Percentiles rank a stretch among this genome's conserved stretches.
Conservation (phyloP, 2,329 filamentous ascomycete species). For the Scorias spongiosa region DNA sequence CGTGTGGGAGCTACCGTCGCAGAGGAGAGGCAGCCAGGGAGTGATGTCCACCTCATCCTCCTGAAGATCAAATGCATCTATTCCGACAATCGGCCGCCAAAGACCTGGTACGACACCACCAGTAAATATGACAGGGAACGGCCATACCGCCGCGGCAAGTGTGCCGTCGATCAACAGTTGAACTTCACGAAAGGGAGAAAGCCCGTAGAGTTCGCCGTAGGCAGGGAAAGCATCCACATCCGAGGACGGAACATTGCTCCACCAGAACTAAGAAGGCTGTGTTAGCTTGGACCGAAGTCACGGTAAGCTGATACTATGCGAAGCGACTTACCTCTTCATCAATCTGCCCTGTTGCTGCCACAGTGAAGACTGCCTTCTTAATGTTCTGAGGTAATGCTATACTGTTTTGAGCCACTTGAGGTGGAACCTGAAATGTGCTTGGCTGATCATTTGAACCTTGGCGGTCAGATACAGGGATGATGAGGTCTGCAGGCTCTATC, state of each 20-base stretch:
- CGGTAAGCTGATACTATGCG: too few relatives aligned
- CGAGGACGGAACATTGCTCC: constrained; percentile 56
- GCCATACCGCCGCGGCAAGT: constrained; percentile 63
- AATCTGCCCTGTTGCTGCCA: constrained; percentile 64
- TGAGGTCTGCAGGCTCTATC: constrained; percentile 41
- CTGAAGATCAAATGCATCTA: constrained; percentile 62
- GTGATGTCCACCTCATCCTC: constrained; percentile 75
- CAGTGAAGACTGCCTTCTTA: constrained; percentile 54
- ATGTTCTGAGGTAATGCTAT: constrained; percentile 51
- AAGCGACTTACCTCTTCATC: constrained; percentile 41
- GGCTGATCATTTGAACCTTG: constrained; percentile 34
- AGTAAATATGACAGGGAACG: constrained; percentile 69
- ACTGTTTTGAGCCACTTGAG: constrained; percentile 42
- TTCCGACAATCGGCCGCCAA: constrained; percentile 64
- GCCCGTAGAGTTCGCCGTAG: constrained; percentile 44
- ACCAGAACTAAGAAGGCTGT: constrained; percentile 50
- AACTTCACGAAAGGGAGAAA: constrained; percentile 62
- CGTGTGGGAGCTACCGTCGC: constrained; percentile 47
- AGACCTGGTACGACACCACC: constrained; percentile 63
- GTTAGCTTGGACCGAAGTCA: too few relatives aligned
- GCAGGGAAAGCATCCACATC: constrained; percentile 43
- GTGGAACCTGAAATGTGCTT: constrained; percentile 55
- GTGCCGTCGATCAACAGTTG: constrained; percentile 59
- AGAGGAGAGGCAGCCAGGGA: constrained; percentile 55
- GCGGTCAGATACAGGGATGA: constrained; percentile 49